Percentiles rank a stretch among this genome's conserved stretches.
These are phyloP conservation scores for Venturia asperata DNA, from an alignment of 2,329 filamentous ascomycete species.

Conservation along the genomic window DNA sequence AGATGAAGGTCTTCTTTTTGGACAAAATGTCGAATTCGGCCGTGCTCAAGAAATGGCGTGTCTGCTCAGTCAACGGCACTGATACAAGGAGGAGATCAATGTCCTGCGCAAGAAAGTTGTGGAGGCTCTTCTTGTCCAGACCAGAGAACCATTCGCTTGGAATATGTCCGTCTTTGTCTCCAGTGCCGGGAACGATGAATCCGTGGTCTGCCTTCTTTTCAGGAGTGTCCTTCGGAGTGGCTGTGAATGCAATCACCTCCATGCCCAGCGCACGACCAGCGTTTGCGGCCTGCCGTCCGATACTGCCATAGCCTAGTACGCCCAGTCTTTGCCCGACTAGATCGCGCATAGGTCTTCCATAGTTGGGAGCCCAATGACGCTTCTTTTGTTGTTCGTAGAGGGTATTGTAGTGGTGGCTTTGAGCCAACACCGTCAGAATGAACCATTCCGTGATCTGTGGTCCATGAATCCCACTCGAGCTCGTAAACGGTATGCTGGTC, in stretches of 20 bases:
- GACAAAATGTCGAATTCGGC: conserved; percentile 51
- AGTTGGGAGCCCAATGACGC: conserved; percentile 43
- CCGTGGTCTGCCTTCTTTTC: conserved; percentile 57
- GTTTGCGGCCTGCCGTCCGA: conserved; percentile 52
- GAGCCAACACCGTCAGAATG: conserved; percentile 53
- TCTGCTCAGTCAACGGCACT: conserved; percentile 49
- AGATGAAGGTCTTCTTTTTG: conserved; percentile 50
- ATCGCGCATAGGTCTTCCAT: conserved; percentile 40
- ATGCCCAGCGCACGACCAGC: conserved; percentile 61
- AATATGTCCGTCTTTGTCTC: conserved; percentile 49
- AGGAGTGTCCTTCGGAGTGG: conserved; percentile 58
- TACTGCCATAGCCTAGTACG: conserved; percentile 56
- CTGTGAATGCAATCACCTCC: conserved; percentile 68
- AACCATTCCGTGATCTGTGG: conserved; percentile 63
- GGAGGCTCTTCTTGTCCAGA: conserved; percentile 44
- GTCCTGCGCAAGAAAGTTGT: conserved; percentile 48
- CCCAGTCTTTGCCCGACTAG: conserved; percentile 52
- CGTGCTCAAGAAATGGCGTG: conserved; percentile 47
- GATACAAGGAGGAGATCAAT: conserved; percentile 52
- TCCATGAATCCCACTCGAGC: conserved; percentile 51
- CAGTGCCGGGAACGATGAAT: conserved; percentile 62
- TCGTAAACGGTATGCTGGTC: conserved; percentile 48
- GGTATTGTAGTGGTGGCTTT: conserved; percentile 47
- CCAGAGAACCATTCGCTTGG: conserved; percentile 53
- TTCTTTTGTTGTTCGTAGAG: conserved; percentile 53